Conservation (phyloP, 2,329 filamentous ascomycete genomes). For the Harringtonia lauricola region DNA sequence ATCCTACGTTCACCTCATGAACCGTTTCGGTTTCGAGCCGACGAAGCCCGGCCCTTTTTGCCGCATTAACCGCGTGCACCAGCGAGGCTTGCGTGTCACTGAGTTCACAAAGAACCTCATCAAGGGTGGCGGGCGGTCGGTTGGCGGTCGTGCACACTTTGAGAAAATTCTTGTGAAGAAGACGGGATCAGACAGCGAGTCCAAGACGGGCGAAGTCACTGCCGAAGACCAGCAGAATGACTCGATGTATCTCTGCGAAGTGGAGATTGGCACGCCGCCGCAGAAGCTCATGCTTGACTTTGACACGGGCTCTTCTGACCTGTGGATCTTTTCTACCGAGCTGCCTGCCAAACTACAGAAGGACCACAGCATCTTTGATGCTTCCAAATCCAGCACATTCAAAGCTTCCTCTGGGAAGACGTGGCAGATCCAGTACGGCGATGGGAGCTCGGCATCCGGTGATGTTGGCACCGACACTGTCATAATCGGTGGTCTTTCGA, state of each 20-base stretch:
- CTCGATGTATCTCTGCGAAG: slow-evolving; percentile 50
- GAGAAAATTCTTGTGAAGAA: slow-evolving; percentile 34
- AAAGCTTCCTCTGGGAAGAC: slow-evolving; percentile 32
- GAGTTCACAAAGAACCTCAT: not conserved
- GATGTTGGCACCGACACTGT: slow-evolving; percentile 53
- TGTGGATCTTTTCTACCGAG: slow-evolving; percentile 52
- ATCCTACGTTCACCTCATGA: slow-evolving; percentile 50
- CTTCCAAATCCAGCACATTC: slow-evolving; percentile 50
- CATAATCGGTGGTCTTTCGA: slow-evolving; percentile 46
- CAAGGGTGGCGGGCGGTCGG: slow-evolving; percentile 22
- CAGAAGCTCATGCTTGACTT: slow-evolving; percentile 55
- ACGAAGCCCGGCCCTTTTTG: slow-evolving; percentile 45
- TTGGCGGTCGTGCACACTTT: slow-evolving; percentile 37
- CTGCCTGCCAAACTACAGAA: slow-evolving; percentile 25
- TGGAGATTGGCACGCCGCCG: slow-evolving; percentile 52
- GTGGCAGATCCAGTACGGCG: slow-evolving; percentile 60
- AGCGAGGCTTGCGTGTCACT: slow-evolving; percentile 31
- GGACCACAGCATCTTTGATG: slow-evolving; percentile 46
- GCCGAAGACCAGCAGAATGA: slow-evolving; percentile 60
- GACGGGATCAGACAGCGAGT: not conserved
- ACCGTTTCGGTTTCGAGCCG: slow-evolving; percentile 34
- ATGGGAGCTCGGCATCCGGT: slow-evolving; percentile 55
- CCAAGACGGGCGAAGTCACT: slow-evolving; percentile 35
- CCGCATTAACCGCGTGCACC: slow-evolving; percentile 33
- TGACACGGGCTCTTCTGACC: slow-evolving; percentile 60